Conservation (phyloP, 2,329 filamentous ascomycete genomes). For the Trichoderma sp. region DNA sequence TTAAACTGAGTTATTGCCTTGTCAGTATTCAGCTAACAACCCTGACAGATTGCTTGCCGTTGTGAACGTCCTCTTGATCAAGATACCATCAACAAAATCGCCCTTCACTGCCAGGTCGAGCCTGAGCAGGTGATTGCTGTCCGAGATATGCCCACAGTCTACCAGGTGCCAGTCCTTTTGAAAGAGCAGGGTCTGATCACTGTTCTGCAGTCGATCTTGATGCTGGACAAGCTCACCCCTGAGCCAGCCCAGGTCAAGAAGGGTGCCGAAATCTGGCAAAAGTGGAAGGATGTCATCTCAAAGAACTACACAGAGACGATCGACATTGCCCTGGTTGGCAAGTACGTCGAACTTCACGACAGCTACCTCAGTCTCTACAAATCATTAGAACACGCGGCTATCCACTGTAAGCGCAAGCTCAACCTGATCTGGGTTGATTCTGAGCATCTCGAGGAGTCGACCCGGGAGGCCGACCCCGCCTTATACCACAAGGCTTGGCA, state of each 20-base stretch:
- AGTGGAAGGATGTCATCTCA: constrained; percentile 71
- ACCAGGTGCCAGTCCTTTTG: constrained; percentile 92
- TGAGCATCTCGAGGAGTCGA: constrained; percentile 72
- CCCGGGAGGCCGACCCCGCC: constrained; percentile 60
- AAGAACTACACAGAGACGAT: constrained; percentile 67
- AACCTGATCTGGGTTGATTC: constrained; percentile 83
- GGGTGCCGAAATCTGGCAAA: constrained; percentile 69
- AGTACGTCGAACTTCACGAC: constrained; percentile 83
- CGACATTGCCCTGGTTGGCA: constrained; percentile 84
- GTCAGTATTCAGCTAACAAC: constrained; percentile 9
- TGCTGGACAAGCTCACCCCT: constrained; percentile 57
- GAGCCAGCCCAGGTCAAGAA: constrained; percentile 55
- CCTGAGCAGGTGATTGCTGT: constrained; percentile 84
- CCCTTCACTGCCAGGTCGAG: constrained; percentile 84
- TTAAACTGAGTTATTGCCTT: not conserved
- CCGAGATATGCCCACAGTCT: constrained; percentile 83
- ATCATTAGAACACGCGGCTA: constrained; percentile 85
- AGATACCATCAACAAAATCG: constrained; percentile 80
- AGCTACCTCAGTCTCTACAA: constrained; percentile 81
- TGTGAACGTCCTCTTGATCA: constrained; percentile 75
- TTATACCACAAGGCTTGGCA: constrained; percentile 87
- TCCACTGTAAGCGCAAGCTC: constrained; percentile 78
- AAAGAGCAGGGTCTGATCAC: constrained; percentile 73
- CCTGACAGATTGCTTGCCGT: constrained; percentile 77
- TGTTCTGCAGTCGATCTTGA: constrained; percentile 64